Evolutionary conservation across 2,329 filamentous ascomycete genomes (phyloP).

Genomic region (Cyclaneusma minus): DNA sequence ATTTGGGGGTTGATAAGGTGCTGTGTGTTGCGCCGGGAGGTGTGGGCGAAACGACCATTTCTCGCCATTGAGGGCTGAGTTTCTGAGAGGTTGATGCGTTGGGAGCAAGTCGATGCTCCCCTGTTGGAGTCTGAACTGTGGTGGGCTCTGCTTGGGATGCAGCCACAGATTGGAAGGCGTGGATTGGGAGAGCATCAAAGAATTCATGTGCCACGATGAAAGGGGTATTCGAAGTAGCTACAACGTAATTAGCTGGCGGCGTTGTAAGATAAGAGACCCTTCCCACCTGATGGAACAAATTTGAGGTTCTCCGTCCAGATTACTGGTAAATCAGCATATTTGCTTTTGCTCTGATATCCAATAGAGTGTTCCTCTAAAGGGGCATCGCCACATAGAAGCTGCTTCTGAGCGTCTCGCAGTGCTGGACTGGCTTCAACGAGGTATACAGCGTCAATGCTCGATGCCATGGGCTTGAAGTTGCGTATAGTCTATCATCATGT

Average conservation of each 20-base stretch:
- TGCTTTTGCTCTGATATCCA: slow-evolving; percentile 61
- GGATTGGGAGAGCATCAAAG: slow-evolving; percentile 94
- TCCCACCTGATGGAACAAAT: slow-evolving; percentile 9
- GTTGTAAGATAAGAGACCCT: neutral
- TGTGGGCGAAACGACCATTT: slow-evolving; percentile 61
- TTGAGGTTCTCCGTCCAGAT: slow-evolving; percentile 64
- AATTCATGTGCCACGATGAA: slow-evolving; percentile 97
- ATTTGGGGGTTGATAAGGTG: slow-evolving; percentile 36
- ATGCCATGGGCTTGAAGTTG: slow-evolving; percentile 64
- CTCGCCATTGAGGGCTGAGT: slow-evolving; percentile 53
- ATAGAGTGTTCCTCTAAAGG: slow-evolving; percentile 54
- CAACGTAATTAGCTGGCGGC: slow-evolving; percentile 4
- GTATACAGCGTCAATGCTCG: slow-evolving; percentile 74
- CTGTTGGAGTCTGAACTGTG: slow-evolving; percentile 24
- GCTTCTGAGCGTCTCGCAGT: slow-evolving; percentile 62
- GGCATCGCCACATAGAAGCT: slow-evolving; percentile 63
- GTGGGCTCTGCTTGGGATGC: slow-evolving; percentile 21
- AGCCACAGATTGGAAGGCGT: slow-evolving; percentile 72
- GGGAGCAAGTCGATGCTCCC: slow-evolving; percentile 21
- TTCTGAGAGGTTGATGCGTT: slow-evolving; percentile 9
- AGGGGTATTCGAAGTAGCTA: slow-evolving; percentile 56
- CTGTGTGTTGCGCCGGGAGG: slow-evolving; percentile 37
- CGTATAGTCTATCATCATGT: slow-evolving; percentile 51
- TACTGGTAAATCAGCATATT: slow-evolving; percentile 59
- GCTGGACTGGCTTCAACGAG: slow-evolving; percentile 85